Percentiles rank a stretch among this genome's conserved stretches.
Evolutionary conservation across 768 basidiomycete genomes (phyloP).

Genomic region (Psilocybe azurescens): DNA sequence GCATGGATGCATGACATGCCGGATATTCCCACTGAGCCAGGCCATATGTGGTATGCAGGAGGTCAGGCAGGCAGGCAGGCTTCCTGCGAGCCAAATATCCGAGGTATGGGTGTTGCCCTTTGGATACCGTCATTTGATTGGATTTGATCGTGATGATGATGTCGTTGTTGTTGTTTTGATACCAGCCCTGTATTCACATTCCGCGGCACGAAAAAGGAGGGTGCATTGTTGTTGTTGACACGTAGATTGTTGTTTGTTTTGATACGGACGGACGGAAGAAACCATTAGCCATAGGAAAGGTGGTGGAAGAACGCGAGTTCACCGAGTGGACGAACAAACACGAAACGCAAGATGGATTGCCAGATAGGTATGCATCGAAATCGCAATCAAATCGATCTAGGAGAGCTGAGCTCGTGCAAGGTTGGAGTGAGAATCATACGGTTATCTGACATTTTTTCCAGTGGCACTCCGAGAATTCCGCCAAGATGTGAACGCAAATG

Average conservation of each 20-base stretch:
- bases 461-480: constrained; percentile 8
- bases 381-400: background rate
- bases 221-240: constrained; percentile 5
- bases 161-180: background rate
- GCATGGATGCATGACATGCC: constrained; percentile 8
- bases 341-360: constrained; percentile 6
- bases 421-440: constrained; percentile 13
- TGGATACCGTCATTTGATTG: constrained; percentile 22
- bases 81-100: constrained; percentile 10
- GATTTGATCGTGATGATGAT: constrained; percentile 5
- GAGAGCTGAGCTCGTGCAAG: background rate
- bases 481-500: constrained; percentile 8
- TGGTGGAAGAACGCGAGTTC: background rate
- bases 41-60: background rate
- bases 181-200: constrained; percentile 1
- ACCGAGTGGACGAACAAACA: background rate
- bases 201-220: constrained; percentile 7
- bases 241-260: constrained; percentile 14
- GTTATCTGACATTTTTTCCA: constrained; percentile 9
- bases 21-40: constrained; percentile 14
- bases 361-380: background rate
- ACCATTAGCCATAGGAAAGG: constrained; percentile 5
- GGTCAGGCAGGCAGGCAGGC: background rate
- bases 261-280: constrained; percentile 10
- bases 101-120: constrained; percentile 1